Percentiles rank a stretch among this genome's conserved stretches.
Conservation (phyloP, 2,329 filamentous ascomycete species). For the Penicillium sp. region DNA sequence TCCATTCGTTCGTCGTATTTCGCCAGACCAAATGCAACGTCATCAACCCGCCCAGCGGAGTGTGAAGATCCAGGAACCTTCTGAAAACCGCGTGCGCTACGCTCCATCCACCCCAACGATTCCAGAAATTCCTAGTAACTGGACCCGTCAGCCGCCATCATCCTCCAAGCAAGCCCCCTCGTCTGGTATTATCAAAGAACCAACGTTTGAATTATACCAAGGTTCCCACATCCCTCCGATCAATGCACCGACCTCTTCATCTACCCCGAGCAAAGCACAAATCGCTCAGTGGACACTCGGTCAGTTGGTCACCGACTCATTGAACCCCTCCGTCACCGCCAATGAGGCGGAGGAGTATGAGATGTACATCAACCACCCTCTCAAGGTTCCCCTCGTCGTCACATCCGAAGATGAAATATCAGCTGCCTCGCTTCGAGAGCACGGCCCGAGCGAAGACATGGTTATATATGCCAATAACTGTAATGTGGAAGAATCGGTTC, state of each 20-base stretch:
- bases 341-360: slow-evolving; percentile 83
- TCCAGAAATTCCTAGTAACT: slow-evolving; percentile 24
- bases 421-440: slow-evolving; percentile 34
- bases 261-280: slow-evolving; percentile 73
- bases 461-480: slow-evolving; percentile 74
- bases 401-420: slow-evolving; percentile 43
- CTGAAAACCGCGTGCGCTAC: slow-evolving; percentile 45
- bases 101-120: slow-evolving; percentile 31
- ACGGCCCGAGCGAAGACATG: slow-evolving; percentile 61
- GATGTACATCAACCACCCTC: slow-evolving; percentile 83
- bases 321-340: slow-evolving; percentile 76
- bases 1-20: slow-evolving; percentile 77
- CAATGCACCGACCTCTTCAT: slow-evolving; percentile 49
- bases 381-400: slow-evolving; percentile 72
- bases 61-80: slow-evolving; percentile 66
- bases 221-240: slow-evolving; percentile 21
- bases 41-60: slow-evolving; percentile 55
- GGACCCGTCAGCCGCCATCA: slow-evolving; percentile 35
- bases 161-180: slow-evolving; percentile 33
- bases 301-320: slow-evolving; percentile 78
- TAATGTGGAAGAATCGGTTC: slow-evolving; percentile 57
- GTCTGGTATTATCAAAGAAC: slow-evolving; percentile 59
- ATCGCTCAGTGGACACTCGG: slow-evolving; percentile 81
- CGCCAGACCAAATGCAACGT: slow-evolving; percentile 54
- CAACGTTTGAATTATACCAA: slow-evolving; percentile 30